Evolutionary conservation across 2,329 filamentous ascomycete genomes (phyloP), one percentile per base, ranked within the genome.

Genomic region (Colletotrichum costaricense): DNA sequence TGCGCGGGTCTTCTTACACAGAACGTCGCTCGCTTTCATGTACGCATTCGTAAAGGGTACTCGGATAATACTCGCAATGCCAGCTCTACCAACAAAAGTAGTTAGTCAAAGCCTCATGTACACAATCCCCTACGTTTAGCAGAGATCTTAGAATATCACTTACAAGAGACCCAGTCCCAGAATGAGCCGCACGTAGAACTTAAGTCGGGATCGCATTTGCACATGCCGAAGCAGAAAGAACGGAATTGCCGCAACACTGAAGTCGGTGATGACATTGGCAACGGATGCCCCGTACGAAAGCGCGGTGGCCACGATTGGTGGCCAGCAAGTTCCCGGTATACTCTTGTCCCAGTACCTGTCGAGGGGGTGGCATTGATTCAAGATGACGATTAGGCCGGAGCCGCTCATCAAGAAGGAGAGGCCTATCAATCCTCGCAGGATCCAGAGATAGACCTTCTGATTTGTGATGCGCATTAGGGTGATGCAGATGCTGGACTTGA

Each of bases 231-330:
- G 65, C 30, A 81, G 46, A 2, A 81, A 75, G 4, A 81, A 67
- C 0, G 78, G 64, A 3, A 82, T 75, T 1, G 78, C 76, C 0
- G 69, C 68, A 3, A 81, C 57, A 0, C 69, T 72, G 62, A 77
- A 76, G 35, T 82, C 80, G 0, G 80, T 81, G 1, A 80, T 26
- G 1, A 82, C 79, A 28, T 82, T 81, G 19, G 76, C 72, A 2
- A 75, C 74, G 0, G 79, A 81, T 11, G 79, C 78, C 19, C 78
- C 78, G 1, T 78, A 80, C 0, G 76, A 79, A 75, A 81, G 78
- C 54, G 79, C 78, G 1, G 70, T 78, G 8, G 75, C 76, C 46
- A 76, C 72, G 0, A 55, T 66, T 4, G 69, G 59, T 22, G 78
- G 71, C 3, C 80, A 77, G 69, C 79, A 81, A 14, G 42, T 62